Base-by-base conservation (phyloP, 2,329 filamentous ascomycete species). In the Neophaeococcomyces aloes region DNA sequence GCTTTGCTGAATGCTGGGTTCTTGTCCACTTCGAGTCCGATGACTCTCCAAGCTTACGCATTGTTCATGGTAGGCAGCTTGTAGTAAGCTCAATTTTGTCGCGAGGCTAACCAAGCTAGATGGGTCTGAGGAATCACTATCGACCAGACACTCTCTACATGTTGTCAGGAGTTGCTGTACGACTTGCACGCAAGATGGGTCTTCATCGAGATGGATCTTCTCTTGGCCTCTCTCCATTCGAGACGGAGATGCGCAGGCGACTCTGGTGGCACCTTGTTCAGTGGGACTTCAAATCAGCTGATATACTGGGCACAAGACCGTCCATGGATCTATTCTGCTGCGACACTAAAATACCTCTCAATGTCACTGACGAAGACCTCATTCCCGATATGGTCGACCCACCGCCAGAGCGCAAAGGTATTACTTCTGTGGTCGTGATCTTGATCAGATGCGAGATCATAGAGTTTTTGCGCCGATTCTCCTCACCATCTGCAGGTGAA, bases 121-220 rank as follows among this genome's bases (percentile, higher is more conserved):
- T 27, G 23, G 23, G 23, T 27, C 5, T 27, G 10, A 27, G 23
- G 10, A 27, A 27, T 27, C 5, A 10, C 10, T 27, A 27, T 10
- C 23, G 23, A 27, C 5, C 5, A 5, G 23, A 27, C 23, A 27
- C 23, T 5, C 23, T 27, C 5, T 10, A 27, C 10, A 10, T 27
- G 5, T 27, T 27, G 10, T 27, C 23, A 27, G 78, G 78, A 3
- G 65, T 77, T n/a, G 67, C 76, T 3, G 67, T 82, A 25, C 71
- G 79, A n/a, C 75, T 83, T 40, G 78, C 77, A 1, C 75, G 81
- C 55, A 78, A 79, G 55, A 78, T 83, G 68, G 78, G 79, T 1
- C 67, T 82, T 35, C 78, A 82, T 48, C 69, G 74, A 10, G 78
- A 83, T 47, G 78, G 76, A 29, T 70, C 72, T 45, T 57, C 62